Percentiles rank a stretch among this genome's conserved stretches.
These are phyloP conservation scores for Proliferodiscus dingleyae DNA, from an alignment of 2,329 filamentous ascomycete species.

Conservation along the genomic window DNA sequence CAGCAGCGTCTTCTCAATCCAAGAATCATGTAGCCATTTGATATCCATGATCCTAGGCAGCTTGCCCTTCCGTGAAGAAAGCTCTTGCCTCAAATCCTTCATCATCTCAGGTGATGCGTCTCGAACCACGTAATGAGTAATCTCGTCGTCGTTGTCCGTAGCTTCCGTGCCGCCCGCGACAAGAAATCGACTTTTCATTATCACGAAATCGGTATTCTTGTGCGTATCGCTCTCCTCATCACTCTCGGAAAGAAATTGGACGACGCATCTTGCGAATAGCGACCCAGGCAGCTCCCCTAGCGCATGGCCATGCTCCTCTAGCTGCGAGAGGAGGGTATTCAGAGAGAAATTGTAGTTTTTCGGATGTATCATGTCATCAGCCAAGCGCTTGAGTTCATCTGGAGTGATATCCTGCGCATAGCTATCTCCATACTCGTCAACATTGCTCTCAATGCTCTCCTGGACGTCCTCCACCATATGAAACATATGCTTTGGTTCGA, in stretches of 20 bases:
- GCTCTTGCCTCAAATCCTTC: constrained; percentile 40
- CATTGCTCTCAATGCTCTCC: constrained; percentile 52
- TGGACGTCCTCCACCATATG: constrained; percentile 55
- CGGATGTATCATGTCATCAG: constrained; percentile 43
- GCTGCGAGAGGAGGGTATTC: constrained; percentile 45
- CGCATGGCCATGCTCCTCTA: constrained; percentile 52
- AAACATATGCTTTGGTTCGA: constrained; percentile 64
- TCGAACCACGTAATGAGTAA: constrained; percentile 70
- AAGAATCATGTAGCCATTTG: constrained; percentile 75
- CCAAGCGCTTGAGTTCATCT: constrained; percentile 54
- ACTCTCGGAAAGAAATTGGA: constrained; percentile 40
- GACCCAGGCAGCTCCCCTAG: constrained; percentile 45
- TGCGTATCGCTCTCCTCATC: constrained; percentile 22
- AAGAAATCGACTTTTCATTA: constrained; percentile 52
- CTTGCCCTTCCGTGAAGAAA: constrained; percentile 39
- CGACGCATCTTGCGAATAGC: constrained; percentile 42
- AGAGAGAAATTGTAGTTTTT: constrained; percentile 44
- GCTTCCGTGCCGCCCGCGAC: constrained; percentile 62
- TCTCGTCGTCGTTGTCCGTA: constrained; percentile 7
- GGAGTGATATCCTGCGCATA: constrained; percentile 66
- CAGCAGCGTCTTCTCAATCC: constrained; percentile 70
- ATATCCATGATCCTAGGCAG: constrained; percentile 66
- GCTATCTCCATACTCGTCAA: constrained; percentile 78
- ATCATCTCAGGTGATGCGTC: constrained; percentile 38
- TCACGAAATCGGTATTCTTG: constrained; percentile 36